Percentiles rank a stretch among this genome's conserved stretches.
phyloP scores from a whole-genome alignment of 345 rosid genomes.

The Gossypium longicalyx region DNA sequence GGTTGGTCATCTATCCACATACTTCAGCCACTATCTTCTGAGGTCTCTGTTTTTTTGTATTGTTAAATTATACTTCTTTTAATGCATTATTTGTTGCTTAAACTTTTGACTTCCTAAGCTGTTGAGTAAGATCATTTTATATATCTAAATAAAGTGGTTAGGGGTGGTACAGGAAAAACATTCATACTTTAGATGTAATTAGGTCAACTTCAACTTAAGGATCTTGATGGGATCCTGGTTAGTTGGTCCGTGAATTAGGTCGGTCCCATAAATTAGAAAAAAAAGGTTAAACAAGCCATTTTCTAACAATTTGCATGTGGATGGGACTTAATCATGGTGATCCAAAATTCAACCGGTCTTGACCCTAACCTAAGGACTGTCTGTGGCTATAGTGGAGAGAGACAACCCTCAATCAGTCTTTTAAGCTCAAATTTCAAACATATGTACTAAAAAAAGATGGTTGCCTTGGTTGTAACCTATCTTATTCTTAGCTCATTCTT shows the following conservation, averaged over 20 bases:
- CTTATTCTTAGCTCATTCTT: not conserved
- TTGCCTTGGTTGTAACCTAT: constrained; percentile 6
- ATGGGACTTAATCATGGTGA: constrained; percentile 7
- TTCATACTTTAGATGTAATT: not conserved
- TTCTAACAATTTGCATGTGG: constrained; percentile 12
- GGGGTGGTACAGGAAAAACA: not conserved
- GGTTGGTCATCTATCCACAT: not conserved
- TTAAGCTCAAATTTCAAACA: constrained; percentile 9
- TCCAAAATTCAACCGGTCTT: constrained; percentile 24
- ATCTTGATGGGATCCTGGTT: constrained; percentile 27
- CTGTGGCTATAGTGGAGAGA: constrained; percentile 10
- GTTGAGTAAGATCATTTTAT: not conserved
- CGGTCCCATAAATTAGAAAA: constrained; percentile 17
- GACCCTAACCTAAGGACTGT: constrained; percentile 11
- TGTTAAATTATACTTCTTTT: not conserved
- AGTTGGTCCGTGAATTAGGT: constrained; percentile 41
- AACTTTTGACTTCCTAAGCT: not conserved
- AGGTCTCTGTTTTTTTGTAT: not conserved
- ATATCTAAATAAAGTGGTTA: not conserved
- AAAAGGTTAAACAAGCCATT: not conserved
- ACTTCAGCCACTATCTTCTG: not conserved
- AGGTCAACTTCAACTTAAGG: constrained; percentile 8
- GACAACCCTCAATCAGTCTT: not conserved
- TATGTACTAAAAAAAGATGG: not conserved
- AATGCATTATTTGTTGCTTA: not conserved